These are phyloP conservation scores for Pholiota microspora DNA, from an alignment of 768 basidiomycete species.

Conservation along the genomic window DNA sequence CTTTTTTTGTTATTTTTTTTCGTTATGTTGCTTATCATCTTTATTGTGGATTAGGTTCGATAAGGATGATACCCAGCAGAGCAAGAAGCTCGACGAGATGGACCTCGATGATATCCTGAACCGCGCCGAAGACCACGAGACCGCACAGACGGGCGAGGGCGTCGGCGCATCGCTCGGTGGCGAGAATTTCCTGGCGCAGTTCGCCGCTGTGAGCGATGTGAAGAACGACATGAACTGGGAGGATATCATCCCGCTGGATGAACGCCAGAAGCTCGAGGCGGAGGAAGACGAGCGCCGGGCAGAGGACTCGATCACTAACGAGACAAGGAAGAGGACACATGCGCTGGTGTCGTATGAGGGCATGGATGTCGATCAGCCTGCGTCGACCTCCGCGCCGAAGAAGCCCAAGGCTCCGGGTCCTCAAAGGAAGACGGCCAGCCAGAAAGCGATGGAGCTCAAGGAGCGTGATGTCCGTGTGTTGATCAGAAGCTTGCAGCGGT, in stretches of 20 bases:
- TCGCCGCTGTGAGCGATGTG: constrained; percentile 95
- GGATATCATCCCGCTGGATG: constrained; percentile 95
- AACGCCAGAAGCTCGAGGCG: constrained; percentile 78
- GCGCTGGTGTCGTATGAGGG: constrained; percentile 90
- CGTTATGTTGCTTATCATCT: too few species aligned
- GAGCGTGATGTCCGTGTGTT: constrained; percentile 96
- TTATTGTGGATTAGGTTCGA: constrained; percentile 90
- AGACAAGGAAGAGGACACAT: constrained; percentile 79
- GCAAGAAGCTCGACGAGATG: constrained; percentile 97
- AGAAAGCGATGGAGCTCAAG: constrained; percentile 95
- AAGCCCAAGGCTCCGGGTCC: constrained; percentile 72
- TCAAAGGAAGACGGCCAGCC: constrained; percentile 85
- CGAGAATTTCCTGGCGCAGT: constrained; percentile 92
- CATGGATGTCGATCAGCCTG: constrained; percentile 84
- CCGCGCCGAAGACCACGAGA: constrained; percentile 96
- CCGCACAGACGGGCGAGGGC: constrained; percentile 77
- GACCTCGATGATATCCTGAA: constrained; percentile 98
- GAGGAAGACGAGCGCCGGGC: constrained; percentile 77
- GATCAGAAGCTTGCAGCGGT: constrained; percentile 92
- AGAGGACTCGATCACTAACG: constrained; percentile 68
- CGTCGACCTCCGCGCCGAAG: constrained; percentile 60
- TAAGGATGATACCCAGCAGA: constrained; percentile 91
- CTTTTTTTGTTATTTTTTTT: too few species aligned
- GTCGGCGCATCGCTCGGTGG: constrained; percentile 91
- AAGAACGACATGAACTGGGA: constrained; percentile 99